Percentiles rank a stretch among this genome's conserved stretches.
phyloP scores from a whole-genome alignment of 345 rosid genomes.

The Camelina neglecta region DNA sequence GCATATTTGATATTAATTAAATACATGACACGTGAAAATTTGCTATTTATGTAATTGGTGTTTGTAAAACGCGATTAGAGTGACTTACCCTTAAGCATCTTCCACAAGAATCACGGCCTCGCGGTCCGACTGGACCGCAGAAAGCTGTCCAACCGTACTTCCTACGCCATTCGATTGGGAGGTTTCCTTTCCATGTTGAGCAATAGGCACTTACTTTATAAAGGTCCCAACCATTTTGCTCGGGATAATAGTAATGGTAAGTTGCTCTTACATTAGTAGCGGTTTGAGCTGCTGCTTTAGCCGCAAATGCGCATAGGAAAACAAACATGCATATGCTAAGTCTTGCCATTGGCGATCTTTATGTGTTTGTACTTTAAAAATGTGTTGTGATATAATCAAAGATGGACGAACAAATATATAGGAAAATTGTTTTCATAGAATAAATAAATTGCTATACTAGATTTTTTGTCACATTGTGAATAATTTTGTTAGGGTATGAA shows the following conservation, averaged over 20 bases:
- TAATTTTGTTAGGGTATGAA: constrained; percentile 4
- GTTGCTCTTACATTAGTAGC: constrained; percentile 61
- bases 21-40: not conserved
- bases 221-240: constrained; percentile 55
- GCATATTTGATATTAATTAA: not conserved
- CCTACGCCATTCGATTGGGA: constrained; percentile 57
- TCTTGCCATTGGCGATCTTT: constrained; percentile 17
- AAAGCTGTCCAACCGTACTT: constrained; percentile 65
- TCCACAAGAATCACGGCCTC: constrained; percentile 56
- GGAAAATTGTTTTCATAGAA: not conserved
- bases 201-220: constrained; percentile 53
- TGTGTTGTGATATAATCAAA: not conserved
- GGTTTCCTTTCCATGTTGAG: constrained; percentile 58
- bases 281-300: constrained; percentile 43
- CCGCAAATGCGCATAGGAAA: constrained; percentile 34
- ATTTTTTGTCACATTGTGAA: constrained; percentile 24
- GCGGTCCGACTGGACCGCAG: constrained; percentile 60
- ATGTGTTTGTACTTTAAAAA: not conserved
- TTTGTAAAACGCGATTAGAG: not conserved
- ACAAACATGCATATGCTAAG: constrained; percentile 19
- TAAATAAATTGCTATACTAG: not conserved
- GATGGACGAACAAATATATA: constrained; percentile 4
- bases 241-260: constrained; percentile 55
- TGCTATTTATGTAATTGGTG: not conserved
- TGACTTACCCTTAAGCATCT: constrained; percentile 52